Percentiles rank a stretch among this genome's conserved stretches.
Conservation (phyloP, 768 basidiomycete species). For the Gelatoporia subvermispora region DNA sequence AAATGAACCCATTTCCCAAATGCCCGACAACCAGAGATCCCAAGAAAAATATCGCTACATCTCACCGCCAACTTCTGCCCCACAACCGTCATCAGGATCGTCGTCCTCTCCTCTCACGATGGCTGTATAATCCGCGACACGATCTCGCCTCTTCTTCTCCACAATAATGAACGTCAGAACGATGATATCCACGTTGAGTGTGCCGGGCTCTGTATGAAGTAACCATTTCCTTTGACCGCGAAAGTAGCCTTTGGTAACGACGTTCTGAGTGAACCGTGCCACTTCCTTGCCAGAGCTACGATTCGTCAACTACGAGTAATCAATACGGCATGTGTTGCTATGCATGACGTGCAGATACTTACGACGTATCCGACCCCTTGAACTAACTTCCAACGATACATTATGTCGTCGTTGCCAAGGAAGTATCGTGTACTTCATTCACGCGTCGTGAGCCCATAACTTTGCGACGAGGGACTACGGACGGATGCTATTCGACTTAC, state of each 20-base stretch:
- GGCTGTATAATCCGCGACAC: conserved; percentile 15
- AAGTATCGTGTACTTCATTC: conserved; percentile 39
- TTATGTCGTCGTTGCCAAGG: conserved; percentile 41
- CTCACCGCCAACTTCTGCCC: conserved; percentile 20
- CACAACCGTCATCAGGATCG: conserved; percentile 15
- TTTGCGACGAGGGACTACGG: background rate
- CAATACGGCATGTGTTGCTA: background rate
- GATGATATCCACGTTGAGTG: conserved; percentile 47
- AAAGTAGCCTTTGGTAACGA: conserved; percentile 41
- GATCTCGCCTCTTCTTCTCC: conserved; percentile 48
- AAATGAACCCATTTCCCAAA: no score
- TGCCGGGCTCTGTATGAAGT: conserved; percentile 41
- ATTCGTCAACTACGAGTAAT: conserved; percentile 32
- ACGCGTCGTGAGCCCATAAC: no score
- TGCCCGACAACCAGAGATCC: no score
- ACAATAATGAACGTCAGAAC: conserved; percentile 51
- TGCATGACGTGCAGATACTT: conserved; percentile 14
- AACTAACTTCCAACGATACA: conserved; percentile 45
- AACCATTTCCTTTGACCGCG: conserved; percentile 42
- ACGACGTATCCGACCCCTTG: conserved; percentile 39
- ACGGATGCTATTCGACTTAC: conserved; percentile 23
- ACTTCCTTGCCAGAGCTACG: conserved; percentile 35
- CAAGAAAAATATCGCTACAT: conserved; percentile 1
- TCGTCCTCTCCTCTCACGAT: conserved; percentile 17
- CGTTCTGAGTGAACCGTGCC: conserved; percentile 32